Conservation (phyloP, 2,329 filamentous ascomycete species). For the Microsporum canis region DNA sequence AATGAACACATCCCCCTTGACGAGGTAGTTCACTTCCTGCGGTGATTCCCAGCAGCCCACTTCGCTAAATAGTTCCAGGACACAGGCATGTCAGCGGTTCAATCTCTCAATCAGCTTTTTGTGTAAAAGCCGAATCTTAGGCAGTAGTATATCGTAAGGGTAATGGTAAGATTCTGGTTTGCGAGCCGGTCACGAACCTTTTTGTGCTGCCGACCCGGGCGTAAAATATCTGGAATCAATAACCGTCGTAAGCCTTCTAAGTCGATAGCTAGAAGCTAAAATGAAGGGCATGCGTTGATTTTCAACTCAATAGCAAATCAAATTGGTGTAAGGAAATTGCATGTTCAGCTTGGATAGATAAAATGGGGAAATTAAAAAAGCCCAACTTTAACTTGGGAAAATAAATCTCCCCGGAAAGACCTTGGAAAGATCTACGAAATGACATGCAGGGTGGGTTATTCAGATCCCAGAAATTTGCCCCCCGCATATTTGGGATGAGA, state of each 20-base stretch:
- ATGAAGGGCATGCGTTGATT: not conserved
- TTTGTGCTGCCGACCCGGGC: not conserved
- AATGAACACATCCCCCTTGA: constrained; percentile 44
- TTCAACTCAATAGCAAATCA: not conserved
- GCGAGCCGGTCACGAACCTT: constrained; percentile 1
- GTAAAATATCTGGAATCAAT: not conserved
- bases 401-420: not conserved
- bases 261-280: not conserved
- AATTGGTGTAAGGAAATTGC: not conserved
- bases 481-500: not conserved
- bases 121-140: not conserved
- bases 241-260: not conserved
- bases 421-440: not conserved
- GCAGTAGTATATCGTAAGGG: not conserved
- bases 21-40: constrained; percentile 44
- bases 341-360: not conserved
- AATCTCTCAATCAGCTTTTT: not conserved
- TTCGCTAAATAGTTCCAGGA: constrained; percentile 23
- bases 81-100: not conserved
- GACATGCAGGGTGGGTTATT: not conserved
- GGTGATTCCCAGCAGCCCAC: constrained; percentile 44
- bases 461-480: not conserved
- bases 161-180: not conserved
- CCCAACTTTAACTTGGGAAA: not conserved
- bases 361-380: not conserved